These are phyloP conservation scores for Onygenales sp. DNA, from an alignment of 2,329 filamentous ascomycete species.

Conservation along the genomic window DNA sequence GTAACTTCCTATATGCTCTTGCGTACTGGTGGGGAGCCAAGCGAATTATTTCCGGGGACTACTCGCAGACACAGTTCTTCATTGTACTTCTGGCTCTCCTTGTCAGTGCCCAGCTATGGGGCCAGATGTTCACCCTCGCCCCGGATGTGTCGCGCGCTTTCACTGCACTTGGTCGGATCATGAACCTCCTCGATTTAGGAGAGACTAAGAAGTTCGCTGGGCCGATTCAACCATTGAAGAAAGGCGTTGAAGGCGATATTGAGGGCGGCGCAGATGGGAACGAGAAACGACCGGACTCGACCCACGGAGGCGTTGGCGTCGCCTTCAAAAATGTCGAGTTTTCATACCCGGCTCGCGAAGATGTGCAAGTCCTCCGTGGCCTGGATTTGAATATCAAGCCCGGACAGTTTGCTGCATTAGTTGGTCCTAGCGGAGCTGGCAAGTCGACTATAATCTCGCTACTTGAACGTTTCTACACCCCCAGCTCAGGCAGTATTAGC, in stretches of 20 bases:
- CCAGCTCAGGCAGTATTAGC: conserved; percentile 51
- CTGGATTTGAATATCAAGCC: conserved; percentile 45
- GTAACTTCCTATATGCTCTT: conserved; percentile 62
- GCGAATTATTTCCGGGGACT: conserved; percentile 57
- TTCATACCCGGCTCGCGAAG: conserved; percentile 55
- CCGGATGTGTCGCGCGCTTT: conserved; percentile 64
- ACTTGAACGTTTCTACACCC: conserved; percentile 66
- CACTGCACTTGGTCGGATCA: conserved; percentile 50
- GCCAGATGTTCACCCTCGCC: conserved; percentile 64
- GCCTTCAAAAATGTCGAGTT: conserved; percentile 54
- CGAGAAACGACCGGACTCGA: conserved; percentile 11
- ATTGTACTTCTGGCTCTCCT: conserved; percentile 64
- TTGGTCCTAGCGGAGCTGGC: conserved; percentile 67
- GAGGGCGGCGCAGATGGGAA: conserved; percentile 8
- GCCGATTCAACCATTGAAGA: not conserved
- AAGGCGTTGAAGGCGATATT: conserved; percentile 2
- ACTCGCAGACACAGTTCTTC: conserved; percentile 61
- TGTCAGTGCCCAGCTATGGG: conserved; percentile 63
- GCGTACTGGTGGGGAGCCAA: conserved; percentile 74
- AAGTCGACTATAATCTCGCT: conserved; percentile 66
- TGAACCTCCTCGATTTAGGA: conserved; percentile 32
- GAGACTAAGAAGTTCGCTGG: conserved; percentile 21
- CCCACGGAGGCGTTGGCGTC: conserved; percentile 32
- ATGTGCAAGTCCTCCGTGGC: conserved; percentile 48
- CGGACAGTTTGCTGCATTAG: conserved; percentile 38